These are phyloP conservation scores for Protea cynaroides DNA, from an alignment of 164 flowering plant species.

Conservation along the genomic window DNA sequence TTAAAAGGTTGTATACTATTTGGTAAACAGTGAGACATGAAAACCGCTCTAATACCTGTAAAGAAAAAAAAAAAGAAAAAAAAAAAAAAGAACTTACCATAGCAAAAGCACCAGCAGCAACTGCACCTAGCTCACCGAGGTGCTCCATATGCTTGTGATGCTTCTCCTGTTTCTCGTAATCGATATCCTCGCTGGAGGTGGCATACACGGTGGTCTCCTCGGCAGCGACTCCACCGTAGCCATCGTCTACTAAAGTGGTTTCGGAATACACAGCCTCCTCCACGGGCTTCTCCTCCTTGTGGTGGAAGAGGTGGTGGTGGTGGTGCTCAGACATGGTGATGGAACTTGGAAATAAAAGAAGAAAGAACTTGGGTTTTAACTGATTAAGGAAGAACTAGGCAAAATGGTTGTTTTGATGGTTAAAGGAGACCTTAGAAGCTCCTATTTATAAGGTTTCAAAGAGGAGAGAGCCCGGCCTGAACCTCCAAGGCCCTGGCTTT, in stretches of 20 bases:
- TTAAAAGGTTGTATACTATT: too few species aligned
- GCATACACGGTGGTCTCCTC: neutral
- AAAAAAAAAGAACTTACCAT: conserved; percentile 11
- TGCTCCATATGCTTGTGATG: conserved; percentile 66
- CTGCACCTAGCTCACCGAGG: conserved; percentile 45
- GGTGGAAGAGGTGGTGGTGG: conserved; percentile 17
- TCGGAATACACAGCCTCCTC: conserved; percentile 10
- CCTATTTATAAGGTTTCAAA: too few species aligned
- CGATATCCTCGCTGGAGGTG: neutral
- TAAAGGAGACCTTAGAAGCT: too few species aligned
- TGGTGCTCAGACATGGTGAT: conserved; percentile 22
- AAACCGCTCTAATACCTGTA: too few species aligned
- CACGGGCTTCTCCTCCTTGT: conserved; percentile 12
- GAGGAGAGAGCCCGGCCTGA: too few species aligned
- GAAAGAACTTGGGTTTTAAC: too few species aligned
- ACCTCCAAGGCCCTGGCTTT: too few species aligned
- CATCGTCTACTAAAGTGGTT: conserved; percentile 8
- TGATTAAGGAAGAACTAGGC: too few species aligned
- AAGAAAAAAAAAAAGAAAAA: too few species aligned
- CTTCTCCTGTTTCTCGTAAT: conserved; percentile 52
- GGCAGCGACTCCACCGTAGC: neutral
- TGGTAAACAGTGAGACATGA: too few species aligned
- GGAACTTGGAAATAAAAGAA: too few species aligned
- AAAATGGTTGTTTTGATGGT: too few species aligned
- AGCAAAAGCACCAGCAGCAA: conserved; percentile 55